Evolutionary conservation across 1,284 basidiomycete genomes (phyloP), one percentile per base, ranked within the genome.

Genomic region (Apiotrichum brassicae): DNA sequence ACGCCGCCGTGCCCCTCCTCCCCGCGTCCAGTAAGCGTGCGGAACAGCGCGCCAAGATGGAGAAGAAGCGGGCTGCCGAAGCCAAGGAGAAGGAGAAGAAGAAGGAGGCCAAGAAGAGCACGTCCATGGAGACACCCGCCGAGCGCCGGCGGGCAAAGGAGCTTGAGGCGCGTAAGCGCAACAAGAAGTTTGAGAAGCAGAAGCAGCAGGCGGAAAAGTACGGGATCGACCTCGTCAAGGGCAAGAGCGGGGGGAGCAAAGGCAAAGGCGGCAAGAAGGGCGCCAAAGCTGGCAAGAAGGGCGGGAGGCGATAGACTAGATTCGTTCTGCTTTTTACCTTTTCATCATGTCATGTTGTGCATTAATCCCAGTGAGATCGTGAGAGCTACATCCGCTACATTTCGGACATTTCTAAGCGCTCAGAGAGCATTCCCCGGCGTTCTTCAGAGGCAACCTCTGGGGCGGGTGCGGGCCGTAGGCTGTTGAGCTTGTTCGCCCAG

Each of bases 111-210:
- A 58, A 61, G 49, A 53, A 59, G 50, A 60, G 51, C 26, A 57
- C 58, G 22, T 59, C 57, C 45, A 67, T 73, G 63, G 73, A 73
- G 61, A 72, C 67, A 5, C 54, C 54, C 3, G 54, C 54, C 6
- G 54, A 56, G 60, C 57, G 66, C 39, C 65, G 64, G 49, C 66
- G 68, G 44, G 71, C 68, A 11, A 65, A 64, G 44, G 67, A 68
- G 48, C 60, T 66, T 48, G 70, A 73, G 37, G 60, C 60, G 30
- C 58, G 59, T 35, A 62, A 67, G 54, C 60, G 68, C 32, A 55
- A 59, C 23, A 60, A 69, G 45, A 72, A 70, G 59, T 43, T 67
- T 34, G 69, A 68, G 13, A 63, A 66, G 60, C 66, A 69, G 52
- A 50, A 67, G 35, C 60, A 64, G 34, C 47, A 49, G 24, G 51